These are phyloP conservation scores for Kodamaea ohmeri DNA, from an alignment of 1,139 yeast species.

Conservation along the genomic window DNA sequence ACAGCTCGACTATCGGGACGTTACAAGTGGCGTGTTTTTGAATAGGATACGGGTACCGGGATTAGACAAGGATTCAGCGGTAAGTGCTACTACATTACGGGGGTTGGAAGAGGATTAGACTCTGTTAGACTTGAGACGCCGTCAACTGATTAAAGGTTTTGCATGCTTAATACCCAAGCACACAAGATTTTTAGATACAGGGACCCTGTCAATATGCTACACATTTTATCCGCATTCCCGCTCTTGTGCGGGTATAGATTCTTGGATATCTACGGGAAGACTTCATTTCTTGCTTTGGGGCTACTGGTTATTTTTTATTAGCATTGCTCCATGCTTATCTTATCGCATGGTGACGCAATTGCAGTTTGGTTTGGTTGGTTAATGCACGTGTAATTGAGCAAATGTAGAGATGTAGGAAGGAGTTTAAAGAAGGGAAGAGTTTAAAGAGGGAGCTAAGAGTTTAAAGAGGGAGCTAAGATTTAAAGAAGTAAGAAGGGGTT, in stretches of 20 bases:
- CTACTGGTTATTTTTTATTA: neutral
- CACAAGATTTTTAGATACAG: too few relatives aligned
- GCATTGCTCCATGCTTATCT: neutral
- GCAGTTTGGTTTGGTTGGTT: neutral
- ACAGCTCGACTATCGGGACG: conserved; percentile 16
- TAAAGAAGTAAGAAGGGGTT: too few relatives aligned
- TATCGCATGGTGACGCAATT: neutral
- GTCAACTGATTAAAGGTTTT: too few relatives aligned
- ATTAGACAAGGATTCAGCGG: conserved; percentile 18
- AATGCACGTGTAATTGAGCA: neutral
- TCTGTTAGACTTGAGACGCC: too few relatives aligned
- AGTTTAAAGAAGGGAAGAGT: too few relatives aligned
- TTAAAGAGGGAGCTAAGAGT: too few relatives aligned
- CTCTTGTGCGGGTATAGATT: too few relatives aligned
- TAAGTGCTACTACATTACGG: conserved; percentile 1
- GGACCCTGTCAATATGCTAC: too few relatives aligned
- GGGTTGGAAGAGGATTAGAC: conserved; percentile 1
- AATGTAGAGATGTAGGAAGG: neutral
- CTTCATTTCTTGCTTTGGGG: neutral
- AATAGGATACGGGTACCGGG: conserved; percentile 20
- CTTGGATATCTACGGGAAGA: too few relatives aligned
- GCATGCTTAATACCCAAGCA: too few relatives aligned
- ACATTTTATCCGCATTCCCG: too few relatives aligned
- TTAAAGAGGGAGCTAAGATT: too few relatives aligned
- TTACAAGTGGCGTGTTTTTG: conserved; percentile 19